These are phyloP conservation scores for Globisporangium nodosum DNA, from an alignment of 352 stramenopile species.

Conservation along the genomic window DNA sequence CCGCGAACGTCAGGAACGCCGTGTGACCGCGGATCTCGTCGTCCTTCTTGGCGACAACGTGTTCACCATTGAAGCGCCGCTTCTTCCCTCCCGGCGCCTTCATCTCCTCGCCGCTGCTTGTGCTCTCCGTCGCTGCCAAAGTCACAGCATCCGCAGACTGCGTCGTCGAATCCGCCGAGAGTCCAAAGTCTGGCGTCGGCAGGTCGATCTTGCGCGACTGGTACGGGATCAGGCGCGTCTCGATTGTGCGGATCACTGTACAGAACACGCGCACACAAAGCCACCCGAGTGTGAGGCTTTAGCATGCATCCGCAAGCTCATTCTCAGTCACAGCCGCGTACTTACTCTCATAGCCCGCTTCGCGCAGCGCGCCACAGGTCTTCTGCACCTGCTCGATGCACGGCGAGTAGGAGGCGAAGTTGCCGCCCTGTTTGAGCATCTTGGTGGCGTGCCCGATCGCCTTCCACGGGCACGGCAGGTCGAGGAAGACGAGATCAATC, in stretches of 20 bases:
- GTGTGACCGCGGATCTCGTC: conserved; percentile 84
- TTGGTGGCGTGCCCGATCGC: conserved; percentile 90
- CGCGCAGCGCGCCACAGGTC: conserved; percentile 63
- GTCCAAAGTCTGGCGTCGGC: conserved; percentile 69
- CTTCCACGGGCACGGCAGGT: conserved; percentile 97
- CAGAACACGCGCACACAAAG: neutral
- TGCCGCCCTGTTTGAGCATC: conserved; percentile 90
- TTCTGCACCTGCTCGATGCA: conserved; percentile 99
- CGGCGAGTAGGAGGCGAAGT: conserved; percentile 96
- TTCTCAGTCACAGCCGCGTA: conserved; percentile 7
- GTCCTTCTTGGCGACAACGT: conserved; percentile 81
- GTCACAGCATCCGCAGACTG: conserved; percentile 12
- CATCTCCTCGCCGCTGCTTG: conserved; percentile 21
- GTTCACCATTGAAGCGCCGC: conserved; percentile 51
- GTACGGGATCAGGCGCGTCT: conserved; percentile 90
- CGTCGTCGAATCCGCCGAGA: conserved; percentile 11
- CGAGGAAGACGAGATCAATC: conserved; percentile 96
- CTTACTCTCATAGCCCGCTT: conserved; percentile 80
- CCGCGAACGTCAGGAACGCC: conserved; percentile 82
- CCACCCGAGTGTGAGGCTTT: conserved; percentile 2
- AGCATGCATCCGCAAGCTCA: neutral
- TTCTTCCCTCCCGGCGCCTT: conserved; percentile 25
- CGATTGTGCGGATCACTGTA: conserved; percentile 85
- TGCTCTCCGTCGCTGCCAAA: conserved; percentile 5
- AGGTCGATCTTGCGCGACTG: conserved; percentile 60